phyloP scores from a whole-genome alignment of 164 flowering plant species.

The Buxus sempervirens region DNA sequence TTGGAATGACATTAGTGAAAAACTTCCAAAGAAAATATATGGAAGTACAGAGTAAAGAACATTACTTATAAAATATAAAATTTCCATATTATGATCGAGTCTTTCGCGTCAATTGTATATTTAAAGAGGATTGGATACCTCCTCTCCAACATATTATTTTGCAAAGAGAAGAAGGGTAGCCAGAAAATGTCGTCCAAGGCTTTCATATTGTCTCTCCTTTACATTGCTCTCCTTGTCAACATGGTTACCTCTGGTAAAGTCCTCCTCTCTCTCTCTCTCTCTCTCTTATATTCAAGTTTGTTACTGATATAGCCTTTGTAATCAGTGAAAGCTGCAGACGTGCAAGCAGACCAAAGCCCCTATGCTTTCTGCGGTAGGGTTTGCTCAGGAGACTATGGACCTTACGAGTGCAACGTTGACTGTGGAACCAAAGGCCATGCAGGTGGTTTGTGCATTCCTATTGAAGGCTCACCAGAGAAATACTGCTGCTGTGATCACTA shows the following conservation, averaged over 20 bases:
- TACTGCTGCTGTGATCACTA: not conserved
- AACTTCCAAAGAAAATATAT: too few species aligned
- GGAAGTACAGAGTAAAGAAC: too few species aligned
- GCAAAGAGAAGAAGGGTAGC: not conserved
- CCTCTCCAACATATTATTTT: not conserved
- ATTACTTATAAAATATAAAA: too few species aligned
- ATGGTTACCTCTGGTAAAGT: not conserved
- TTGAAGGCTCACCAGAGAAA: not conserved
- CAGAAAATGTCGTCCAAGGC: not conserved
- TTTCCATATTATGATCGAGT: too few species aligned
- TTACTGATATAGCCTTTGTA: too few species aligned
- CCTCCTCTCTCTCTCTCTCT: not conserved
- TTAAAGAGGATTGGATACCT: not conserved
- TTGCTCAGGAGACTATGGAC: not conserved
- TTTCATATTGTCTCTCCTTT: not conserved
- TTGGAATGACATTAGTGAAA: too few species aligned
- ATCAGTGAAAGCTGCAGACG: not conserved
- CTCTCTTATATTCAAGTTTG: not conserved
- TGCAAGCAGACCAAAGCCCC: not conserved
- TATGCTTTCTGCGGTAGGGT: not conserved
- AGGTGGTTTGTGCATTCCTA: not conserved
- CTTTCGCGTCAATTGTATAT: too few species aligned
- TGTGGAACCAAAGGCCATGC: not conserved
- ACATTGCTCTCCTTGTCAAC: not conserved
- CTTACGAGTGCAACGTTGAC: not conserved